Evolutionary conservation across 352 stramenopile genomes (phyloP).

Genomic region (Globisporangium cystogenes): DNA sequence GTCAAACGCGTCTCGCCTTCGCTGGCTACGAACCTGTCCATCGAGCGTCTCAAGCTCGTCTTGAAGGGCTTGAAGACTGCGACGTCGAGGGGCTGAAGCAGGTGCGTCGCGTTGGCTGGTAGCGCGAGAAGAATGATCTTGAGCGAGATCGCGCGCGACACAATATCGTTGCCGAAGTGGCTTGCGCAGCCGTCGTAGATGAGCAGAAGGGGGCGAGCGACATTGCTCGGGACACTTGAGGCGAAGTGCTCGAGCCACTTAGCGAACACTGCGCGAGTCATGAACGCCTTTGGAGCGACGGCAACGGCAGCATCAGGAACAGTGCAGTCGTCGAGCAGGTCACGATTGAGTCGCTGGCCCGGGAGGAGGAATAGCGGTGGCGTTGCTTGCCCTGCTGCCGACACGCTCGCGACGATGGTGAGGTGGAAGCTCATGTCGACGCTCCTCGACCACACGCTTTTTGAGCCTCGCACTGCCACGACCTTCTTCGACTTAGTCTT

Average conservation of each 20-base stretch:
- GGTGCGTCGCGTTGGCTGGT: constrained; percentile 6
- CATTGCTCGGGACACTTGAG: background rate
- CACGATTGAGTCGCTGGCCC: background rate
- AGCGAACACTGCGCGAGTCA: background rate
- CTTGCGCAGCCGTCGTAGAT: constrained; percentile 5
- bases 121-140: constrained; percentile 4
- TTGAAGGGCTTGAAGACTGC: constrained; percentile 10
- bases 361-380: constrained; percentile 1
- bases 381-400: background rate
- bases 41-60: background rate
- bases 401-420: background rate
- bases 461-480: background rate
- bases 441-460: background rate
- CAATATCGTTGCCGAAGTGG: background rate
- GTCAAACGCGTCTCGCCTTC: background rate
- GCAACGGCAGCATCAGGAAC: background rate
- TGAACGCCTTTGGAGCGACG: constrained; percentile 3
- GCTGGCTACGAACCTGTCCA: background rate
- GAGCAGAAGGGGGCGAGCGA: constrained; percentile 2
- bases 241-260: constrained; percentile 9
- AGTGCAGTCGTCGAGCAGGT: background rate
- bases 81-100: constrained; percentile 12
- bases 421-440: constrained; percentile 4
- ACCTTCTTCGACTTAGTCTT: constrained; percentile 1
- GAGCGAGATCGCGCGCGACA: background rate